phyloP scores from a whole-genome alignment of 177 flowering plant species.

The Vitis hybrid region DNA sequence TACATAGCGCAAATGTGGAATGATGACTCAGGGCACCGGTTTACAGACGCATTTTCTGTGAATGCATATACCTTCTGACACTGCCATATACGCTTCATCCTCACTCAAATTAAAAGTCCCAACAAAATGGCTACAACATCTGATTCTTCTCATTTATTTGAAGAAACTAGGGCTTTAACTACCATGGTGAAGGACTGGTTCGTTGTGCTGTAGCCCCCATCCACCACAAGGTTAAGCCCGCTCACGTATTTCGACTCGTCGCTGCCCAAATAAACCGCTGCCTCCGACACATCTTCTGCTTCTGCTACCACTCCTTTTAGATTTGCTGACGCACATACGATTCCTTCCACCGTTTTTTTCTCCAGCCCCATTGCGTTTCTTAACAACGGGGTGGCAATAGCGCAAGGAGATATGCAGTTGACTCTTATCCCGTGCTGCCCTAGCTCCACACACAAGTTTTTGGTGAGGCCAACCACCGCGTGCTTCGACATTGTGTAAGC shows the following conservation, averaged over 20 bases:
- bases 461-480: conserved; percentile 24
- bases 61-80: no score
- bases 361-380: conserved; percentile 12
- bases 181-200: conserved; percentile 25
- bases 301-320: conserved; percentile 19
- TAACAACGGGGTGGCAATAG: conserved; percentile 19
- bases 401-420: conserved; percentile 33
- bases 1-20: no score
- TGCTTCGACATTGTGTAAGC: conserved; percentile 25
- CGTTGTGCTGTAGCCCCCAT: conserved; percentile 31
- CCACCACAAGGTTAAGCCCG: conserved; percentile 25
- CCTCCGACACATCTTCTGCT: conserved; percentile 21
- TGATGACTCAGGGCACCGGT: no score
- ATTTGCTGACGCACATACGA: conserved; percentile 8
- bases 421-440: conserved; percentile 38
- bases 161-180: conserved; percentile 5
- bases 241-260: conserved; percentile 27
- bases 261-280: conserved; percentile 20
- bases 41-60: no score
- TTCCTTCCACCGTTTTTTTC: conserved; percentile 4
- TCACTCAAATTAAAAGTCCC: no score
- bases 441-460: conserved; percentile 32
- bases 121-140: no score
- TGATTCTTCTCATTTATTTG: not conserved
- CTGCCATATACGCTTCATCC: no score